Base-by-base conservation (phyloP, 2,329 filamentous ascomycete genomes). In the Anthostomella pinea region DNA sequence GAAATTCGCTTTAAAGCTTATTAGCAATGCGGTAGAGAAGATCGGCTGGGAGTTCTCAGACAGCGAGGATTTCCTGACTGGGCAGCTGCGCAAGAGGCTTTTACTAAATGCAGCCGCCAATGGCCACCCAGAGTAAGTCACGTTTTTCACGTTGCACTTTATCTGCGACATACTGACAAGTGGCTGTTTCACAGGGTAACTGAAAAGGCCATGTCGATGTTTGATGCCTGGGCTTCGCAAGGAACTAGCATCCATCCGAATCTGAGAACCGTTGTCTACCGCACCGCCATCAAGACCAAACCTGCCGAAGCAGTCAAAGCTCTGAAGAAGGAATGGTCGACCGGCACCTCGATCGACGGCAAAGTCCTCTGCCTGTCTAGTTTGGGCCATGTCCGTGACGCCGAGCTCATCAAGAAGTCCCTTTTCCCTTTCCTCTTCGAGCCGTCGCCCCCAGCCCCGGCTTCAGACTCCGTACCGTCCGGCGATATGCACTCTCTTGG, bases 401-500 rank as follows among this genome's bases (percentile, higher is more conserved):
- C 66, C 8, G 76, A 80, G 8, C 69, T 96, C 19, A 80, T 94
- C 28, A 68, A 75, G 38, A 65, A 65, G 65, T 83, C 56, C 73
- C 82, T 75, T 57, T 85, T 71, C 52, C 83, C 65, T 76, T 96
- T 90, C 64, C 84, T 95, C 63, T 90, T 87, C 50, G 83, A 84
- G 60, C 74, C 64, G 21, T 70, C 72, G 2, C 74, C 74, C 1
- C 73, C 73, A 2, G 60, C 64, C 1, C 54, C 60, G 3, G 60
- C 66, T n/a, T 66, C 66, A 21, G 69, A 77, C 45, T 66, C 85
- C n/a, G 87, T 97, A 17, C 81, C 87, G 8, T 77, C 83, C 9
- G 91, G 88, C 56, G 93, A 98, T 62, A 79, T 93, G 63, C 91
- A 97, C 67, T 83, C 82, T 9, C 84, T 89, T 19, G 83, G 83